Percentiles rank a stretch among this genome's conserved stretches.
Evolutionary conservation across 2,329 filamentous ascomycete genomes (phyloP).

Genomic region (Pseudogymnoascus sp.): DNA sequence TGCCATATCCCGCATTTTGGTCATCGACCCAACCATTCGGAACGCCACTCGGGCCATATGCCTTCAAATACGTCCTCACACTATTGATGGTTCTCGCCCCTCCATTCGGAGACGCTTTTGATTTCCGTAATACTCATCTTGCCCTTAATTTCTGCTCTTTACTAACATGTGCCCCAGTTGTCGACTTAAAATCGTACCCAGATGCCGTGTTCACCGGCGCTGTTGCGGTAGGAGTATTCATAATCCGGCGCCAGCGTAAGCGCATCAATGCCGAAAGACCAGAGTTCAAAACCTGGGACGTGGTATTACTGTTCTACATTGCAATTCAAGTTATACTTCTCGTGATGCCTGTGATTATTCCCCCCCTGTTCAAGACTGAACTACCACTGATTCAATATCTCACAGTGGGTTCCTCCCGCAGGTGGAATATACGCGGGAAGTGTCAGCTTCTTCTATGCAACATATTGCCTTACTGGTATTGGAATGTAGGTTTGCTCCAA

Average conservation of each 20-base stretch:
- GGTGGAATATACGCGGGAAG: conserved; percentile 53
- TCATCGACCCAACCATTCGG: conserved; percentile 56
- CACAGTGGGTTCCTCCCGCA: conserved; percentile 56
- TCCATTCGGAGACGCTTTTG: conserved; percentile 58
- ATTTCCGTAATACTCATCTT: conserved; percentile 40
- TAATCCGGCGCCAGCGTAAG: conserved; percentile 49
- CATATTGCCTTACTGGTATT: conserved; percentile 58
- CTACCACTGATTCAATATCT: neutral
- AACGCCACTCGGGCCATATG: conserved; percentile 53
- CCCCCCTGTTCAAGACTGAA: neutral
- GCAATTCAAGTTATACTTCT: conserved; percentile 54
- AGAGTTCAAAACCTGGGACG: conserved; percentile 53
- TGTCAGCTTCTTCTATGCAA: conserved; percentile 68
- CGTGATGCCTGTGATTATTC: conserved; percentile 45
- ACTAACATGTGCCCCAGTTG: conserved; percentile 35
- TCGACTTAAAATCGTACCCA: conserved; percentile 54
- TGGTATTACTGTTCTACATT: conserved; percentile 52
- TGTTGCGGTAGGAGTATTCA: conserved; percentile 49
- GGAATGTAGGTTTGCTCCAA: conserved; percentile 47
- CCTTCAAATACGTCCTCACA: conserved; percentile 50
- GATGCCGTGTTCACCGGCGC: conserved; percentile 49
- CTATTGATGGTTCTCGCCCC: conserved; percentile 53
- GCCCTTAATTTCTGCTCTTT: neutral
- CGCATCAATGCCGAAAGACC: conserved; percentile 41
- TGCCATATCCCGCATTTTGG: conserved; percentile 56